Conservation (phyloP, 495 filamentous ascomycete species). For the Penicillium coprophilum region DNA sequence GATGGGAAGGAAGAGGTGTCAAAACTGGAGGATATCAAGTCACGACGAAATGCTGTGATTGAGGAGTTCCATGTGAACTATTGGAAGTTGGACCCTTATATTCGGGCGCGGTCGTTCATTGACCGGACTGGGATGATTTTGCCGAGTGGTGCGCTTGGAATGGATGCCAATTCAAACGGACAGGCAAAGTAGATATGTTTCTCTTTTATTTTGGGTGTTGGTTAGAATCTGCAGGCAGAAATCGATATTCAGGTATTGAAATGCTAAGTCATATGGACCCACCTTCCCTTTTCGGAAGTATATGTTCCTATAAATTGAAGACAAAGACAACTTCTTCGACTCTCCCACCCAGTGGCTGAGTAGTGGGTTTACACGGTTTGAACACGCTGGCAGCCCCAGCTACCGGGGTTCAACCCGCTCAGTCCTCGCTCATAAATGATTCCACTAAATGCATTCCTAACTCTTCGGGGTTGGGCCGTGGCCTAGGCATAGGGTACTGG, state of each 20-base stretch:
- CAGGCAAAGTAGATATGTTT: background rate
- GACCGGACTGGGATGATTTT: conserved; percentile 61
- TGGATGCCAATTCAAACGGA: background rate
- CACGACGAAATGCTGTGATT: conserved; percentile 52
- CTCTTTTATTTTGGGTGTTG: no score
- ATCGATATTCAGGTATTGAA: background rate
- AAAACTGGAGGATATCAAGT: conserved; percentile 43
- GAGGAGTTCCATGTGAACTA: conserved; percentile 56
- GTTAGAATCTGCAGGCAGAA: background rate
- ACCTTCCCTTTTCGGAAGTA: background rate
- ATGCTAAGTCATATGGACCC: background rate
- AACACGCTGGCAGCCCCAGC: no score
- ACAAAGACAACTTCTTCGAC: background rate
- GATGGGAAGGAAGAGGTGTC: conserved; percentile 28
- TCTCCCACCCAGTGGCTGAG: no score
- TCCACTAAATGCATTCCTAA: no score
- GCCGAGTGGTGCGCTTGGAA: conserved; percentile 40
- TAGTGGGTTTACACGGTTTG: no score
- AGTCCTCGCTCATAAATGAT: no score
- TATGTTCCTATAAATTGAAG: no score
- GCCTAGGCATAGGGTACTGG: no score
- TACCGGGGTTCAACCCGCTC: no score
- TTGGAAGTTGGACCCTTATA: conserved; percentile 67
- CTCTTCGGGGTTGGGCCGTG: no score
- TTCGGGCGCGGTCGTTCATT: conserved; percentile 61